Percentiles rank a stretch among this genome's conserved stretches.
Conservation (phyloP, 2,329 filamentous ascomycete genomes). For the Rhynchosporium secalis region DNA sequence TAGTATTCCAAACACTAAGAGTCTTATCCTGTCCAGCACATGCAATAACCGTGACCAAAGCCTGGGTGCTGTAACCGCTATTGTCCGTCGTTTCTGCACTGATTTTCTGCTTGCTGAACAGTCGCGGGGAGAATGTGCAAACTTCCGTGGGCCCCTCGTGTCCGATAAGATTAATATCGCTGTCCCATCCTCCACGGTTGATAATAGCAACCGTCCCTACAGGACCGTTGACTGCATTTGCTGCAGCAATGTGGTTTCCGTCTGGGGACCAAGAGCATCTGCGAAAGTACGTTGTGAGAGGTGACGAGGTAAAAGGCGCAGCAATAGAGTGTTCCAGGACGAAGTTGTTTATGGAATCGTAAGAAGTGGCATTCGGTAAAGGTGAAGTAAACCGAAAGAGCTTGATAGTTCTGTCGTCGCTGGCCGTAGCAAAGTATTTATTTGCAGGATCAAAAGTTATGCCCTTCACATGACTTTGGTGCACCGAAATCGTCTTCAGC, state of each 20-base stretch:
- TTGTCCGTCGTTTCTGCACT: conserved; percentile 50
- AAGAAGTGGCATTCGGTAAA: conserved; percentile 83
- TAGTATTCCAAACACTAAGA: conserved; percentile 96
- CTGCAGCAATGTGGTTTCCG: conserved; percentile 93
- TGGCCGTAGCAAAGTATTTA: conserved; percentile 98
- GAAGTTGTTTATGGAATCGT: conserved; percentile 97
- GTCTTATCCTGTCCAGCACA: conserved; percentile 97
- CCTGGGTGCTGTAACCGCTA: conserved; percentile 49
- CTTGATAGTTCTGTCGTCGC: conserved; percentile 94
- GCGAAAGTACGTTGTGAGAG: conserved; percentile 94
- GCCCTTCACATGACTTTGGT: conserved; percentile 97
- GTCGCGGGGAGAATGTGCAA: conserved; percentile 89
- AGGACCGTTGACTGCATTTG: conserved; percentile 95
- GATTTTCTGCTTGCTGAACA: conserved; percentile 74
- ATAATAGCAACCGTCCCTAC: conserved; percentile 97
- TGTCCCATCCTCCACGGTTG: conserved; percentile 87
- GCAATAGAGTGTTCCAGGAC: conserved; percentile 89
- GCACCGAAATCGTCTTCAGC: conserved; percentile 86
- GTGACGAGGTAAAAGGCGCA: conserved; percentile 84
- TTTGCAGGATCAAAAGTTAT: conserved; percentile 98
- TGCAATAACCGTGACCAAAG: conserved; percentile 85
- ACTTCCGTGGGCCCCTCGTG: conserved; percentile 97
- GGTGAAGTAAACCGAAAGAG: conserved; percentile 94
- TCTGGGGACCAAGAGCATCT: conserved; percentile 97
- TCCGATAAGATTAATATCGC: conserved; percentile 94